phyloP scores from a whole-genome alignment of 352 stramenopile genomes.

The Globisporangium camurandrum region DNA sequence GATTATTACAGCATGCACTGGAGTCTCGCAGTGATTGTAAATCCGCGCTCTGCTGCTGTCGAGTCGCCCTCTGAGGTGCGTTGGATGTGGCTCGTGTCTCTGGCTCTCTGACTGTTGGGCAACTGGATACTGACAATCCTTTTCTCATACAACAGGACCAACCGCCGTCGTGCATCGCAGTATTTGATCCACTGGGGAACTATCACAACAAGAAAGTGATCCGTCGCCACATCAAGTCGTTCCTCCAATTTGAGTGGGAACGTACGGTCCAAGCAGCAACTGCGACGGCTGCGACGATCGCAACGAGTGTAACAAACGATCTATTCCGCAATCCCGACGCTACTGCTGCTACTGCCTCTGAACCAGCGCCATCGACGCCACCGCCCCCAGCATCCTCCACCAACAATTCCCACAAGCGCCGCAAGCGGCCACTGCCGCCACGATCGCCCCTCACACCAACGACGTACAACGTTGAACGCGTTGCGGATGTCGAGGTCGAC shows the following conservation, averaged over 20 bases:
- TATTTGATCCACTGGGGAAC: constrained; percentile 61
- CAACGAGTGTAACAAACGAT: no score
- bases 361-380: no score
- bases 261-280: constrained; percentile 12
- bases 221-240: constrained; percentile 48
- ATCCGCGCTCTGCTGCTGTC: constrained; percentile 38
- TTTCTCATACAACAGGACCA: constrained; percentile 16
- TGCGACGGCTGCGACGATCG: constrained; percentile 1
- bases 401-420: no score
- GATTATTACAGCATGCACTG: constrained; percentile 55
- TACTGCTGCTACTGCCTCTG: no score
- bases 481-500: constrained; percentile 29
- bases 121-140: not conserved
- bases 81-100: not conserved
- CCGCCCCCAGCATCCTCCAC: not conserved
- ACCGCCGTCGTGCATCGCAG: constrained; percentile 42
- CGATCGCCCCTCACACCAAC: not conserved
- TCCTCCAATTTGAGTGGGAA: constrained; percentile 48
- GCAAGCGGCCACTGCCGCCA: not conserved
- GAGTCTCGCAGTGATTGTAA: constrained; percentile 77
- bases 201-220: constrained; percentile 63
- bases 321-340: no score
- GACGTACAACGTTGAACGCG: constrained; percentile 32
- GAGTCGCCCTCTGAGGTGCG: constrained; percentile 23
- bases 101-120: not conserved